phyloP scores from a whole-genome alignment of 345 rosid genomes.

The Eucalyptus pauciflora region DNA sequence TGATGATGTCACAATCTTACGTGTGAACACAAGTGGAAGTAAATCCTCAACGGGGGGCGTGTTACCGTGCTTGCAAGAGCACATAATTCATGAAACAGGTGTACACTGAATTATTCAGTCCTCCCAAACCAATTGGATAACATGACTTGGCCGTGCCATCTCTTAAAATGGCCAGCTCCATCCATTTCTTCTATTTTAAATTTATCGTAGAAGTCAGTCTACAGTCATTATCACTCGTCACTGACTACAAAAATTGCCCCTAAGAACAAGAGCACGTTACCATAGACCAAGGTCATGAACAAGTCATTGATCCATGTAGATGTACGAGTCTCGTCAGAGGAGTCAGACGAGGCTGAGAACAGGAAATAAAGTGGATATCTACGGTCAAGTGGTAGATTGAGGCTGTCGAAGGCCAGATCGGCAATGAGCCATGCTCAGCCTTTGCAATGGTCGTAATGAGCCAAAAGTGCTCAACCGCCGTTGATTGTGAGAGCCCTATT shows the following conservation, averaged over 20 bases:
- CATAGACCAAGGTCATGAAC: conserved; percentile 23
- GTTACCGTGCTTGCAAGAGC: background rate
- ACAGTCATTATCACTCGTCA: rapidly evolving
- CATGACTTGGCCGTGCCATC: background rate
- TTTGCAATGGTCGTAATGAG: background rate
- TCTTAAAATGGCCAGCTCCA: background rate
- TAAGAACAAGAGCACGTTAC: conserved; percentile 13
- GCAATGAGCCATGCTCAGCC: background rate
- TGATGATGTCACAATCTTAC: background rate
- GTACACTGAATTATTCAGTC: background rate
- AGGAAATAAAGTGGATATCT: background rate
- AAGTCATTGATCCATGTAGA: conserved; percentile 11
- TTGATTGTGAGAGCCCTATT: background rate
- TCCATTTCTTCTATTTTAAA: background rate
- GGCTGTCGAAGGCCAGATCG: conserved; percentile 5
- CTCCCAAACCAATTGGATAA: background rate
- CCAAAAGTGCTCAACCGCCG: background rate
- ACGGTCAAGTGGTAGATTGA: background rate
- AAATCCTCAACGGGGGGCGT: background rate
- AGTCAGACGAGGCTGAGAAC: background rate
- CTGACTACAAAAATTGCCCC: background rate
- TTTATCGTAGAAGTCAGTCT: background rate
- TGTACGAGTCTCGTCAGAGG: conserved; percentile 29
- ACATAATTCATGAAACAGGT: background rate
- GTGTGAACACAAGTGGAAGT: background rate